Base-by-base conservation (phyloP, 371 early-diverging fungal species). In the Nematocida minor region DNA sequence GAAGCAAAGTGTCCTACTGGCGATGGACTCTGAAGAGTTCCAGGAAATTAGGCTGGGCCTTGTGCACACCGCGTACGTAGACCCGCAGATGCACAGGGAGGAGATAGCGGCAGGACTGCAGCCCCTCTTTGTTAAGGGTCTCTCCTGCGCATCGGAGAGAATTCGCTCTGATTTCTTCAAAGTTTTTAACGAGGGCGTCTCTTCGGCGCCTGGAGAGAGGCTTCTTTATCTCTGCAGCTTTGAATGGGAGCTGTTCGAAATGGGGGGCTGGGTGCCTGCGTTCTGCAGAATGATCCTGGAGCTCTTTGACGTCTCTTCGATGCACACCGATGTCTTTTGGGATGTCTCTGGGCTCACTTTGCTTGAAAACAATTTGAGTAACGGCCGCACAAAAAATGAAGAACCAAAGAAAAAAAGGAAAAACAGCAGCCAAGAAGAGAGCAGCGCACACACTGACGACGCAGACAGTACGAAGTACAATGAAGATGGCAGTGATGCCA, bases 11-110 rank as follows among this genome's bases (percentile, higher is more conserved):
- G 51, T 74, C 4, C 66, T 74, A n/a, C 77, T 74, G 1, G 57
- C 77, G 4, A 74, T 74, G 77, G 49, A 53, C 25, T 36, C 77
- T 18, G 77, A 74, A 54, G 77, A 74, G 40, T n/a, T 66, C 20
- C 77, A 74, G 54, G 77, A 74, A 36, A 64, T 74, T 11, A 0
- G 77, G 20, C 49, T 74, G 46, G 77, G 77, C 11, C 49, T 74
- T 11, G 77, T 74, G 9, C 48, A 64, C 46, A 55, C 27, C 9
- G 63, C 62, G 14, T 74, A 74, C 51, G 14, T 66, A 25, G 64
- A 64, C 27, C 66, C 41, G 44, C 22, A 48, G 36, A 44, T 46
- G 42, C 53, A 40, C 54, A 48, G 53, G 16, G 62, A 44, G 44
- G 77, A 74, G 18, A 53, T 44, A 20, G 54, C 31, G 16, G n/a